These are phyloP conservation scores for Mycena floridula DNA, from an alignment of 768 basidiomycete species.

Conservation along the genomic window DNA sequence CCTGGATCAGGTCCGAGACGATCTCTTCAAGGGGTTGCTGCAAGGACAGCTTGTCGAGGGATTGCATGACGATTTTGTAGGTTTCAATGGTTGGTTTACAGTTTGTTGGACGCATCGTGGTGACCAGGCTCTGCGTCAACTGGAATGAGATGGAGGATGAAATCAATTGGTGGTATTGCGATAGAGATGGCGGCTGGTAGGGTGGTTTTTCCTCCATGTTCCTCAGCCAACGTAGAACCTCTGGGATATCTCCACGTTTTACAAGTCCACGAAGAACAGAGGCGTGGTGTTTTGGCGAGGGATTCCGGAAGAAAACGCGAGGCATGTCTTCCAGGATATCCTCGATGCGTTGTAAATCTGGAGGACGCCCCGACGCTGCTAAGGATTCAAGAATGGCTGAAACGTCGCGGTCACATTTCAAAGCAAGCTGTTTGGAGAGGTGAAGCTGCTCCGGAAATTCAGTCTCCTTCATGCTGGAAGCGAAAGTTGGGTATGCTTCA, in stretches of 20 bases:
- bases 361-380: constrained; percentile 42
- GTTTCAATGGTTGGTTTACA: constrained; percentile 38
- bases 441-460: too few species aligned
- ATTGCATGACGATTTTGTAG: constrained; percentile 42
- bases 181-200: constrained; percentile 35
- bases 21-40: not conserved
- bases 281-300: constrained; percentile 42
- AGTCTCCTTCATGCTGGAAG: not conserved
- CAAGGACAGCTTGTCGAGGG: constrained; percentile 24
- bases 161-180: constrained; percentile 53
- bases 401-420: constrained; percentile 9
- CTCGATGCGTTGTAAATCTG: constrained; percentile 50
- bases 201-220: constrained; percentile 48
- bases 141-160: constrained; percentile 22
- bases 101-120: constrained; percentile 30
- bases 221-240: constrained; percentile 44
- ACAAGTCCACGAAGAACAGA: constrained; percentile 44
- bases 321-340: constrained; percentile 46
- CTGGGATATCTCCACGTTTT: constrained; percentile 33
- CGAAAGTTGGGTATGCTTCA: not conserved
- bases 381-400: constrained; percentile 33
- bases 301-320: constrained; percentile 36
- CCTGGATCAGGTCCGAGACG: constrained; percentile 34
- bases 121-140: constrained; percentile 29
- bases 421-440: not conserved